These are phyloP conservation scores for Cerrena zonata DNA, from an alignment of 1,284 basidiomycete species.

Conservation along the genomic window DNA sequence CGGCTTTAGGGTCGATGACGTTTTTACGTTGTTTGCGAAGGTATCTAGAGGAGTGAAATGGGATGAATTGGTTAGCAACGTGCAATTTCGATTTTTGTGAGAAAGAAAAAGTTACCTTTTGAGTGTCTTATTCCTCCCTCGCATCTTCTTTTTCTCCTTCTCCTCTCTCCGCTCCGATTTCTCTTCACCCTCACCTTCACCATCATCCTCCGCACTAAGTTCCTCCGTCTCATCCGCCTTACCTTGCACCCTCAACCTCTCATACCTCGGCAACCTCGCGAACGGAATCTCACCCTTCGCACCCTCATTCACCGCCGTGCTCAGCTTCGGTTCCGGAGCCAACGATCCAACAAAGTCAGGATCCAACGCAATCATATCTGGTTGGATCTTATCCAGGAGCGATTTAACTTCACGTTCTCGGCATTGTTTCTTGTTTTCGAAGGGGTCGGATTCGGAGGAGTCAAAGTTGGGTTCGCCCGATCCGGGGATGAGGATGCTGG, in stretches of 20 bases:
- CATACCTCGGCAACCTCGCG: constrained; percentile 66
- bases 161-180: constrained; percentile 35
- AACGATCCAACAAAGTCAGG: constrained; percentile 77
- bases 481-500: constrained; percentile 85
- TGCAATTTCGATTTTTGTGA: not conserved
- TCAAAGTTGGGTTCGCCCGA: constrained; percentile 94
- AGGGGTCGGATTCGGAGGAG: constrained; percentile 89
- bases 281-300: constrained; percentile 55
- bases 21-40: constrained; percentile 88
- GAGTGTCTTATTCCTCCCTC: constrained; percentile 78
- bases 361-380: constrained; percentile 90
- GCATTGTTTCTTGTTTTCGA: constrained; percentile 77
- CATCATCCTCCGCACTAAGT: constrained; percentile 23
- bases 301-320: constrained; percentile 41
- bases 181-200: constrained; percentile 30
- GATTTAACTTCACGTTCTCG: constrained; percentile 88
- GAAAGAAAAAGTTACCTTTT: constrained; percentile 50
- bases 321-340: constrained; percentile 55
- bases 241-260: constrained; percentile 65
- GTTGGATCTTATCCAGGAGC: constrained; percentile 90
- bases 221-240: constrained; percentile 67
- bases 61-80: not conserved
- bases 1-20: constrained; percentile 81
- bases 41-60: constrained; percentile 47
- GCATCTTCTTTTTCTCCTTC: constrained; percentile 76